Conservation (phyloP, 805 yeast species). For the Kuraishia borneana region DNA sequence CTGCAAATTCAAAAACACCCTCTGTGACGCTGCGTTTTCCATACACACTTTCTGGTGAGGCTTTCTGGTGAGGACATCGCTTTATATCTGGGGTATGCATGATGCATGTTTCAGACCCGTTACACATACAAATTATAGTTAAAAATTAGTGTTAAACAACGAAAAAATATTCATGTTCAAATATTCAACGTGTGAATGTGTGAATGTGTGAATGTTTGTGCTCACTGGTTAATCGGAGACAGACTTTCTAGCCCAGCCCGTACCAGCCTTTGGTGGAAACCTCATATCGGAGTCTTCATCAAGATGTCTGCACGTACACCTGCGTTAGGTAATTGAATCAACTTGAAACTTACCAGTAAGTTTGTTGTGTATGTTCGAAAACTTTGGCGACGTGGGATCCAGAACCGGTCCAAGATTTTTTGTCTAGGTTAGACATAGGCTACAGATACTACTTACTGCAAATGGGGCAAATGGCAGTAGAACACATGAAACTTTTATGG, state of each 20-base stretch:
- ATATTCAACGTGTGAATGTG: too few species aligned
- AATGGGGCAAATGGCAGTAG: conserved; percentile 24
- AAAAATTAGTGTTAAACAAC: too few species aligned
- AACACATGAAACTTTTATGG: too few species aligned
- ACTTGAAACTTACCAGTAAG: conserved; percentile 15
- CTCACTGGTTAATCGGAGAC: conserved; percentile 9
- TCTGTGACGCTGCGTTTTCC: too few species aligned
- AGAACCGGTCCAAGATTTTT: conserved; percentile 58
- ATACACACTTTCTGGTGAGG: too few species aligned
- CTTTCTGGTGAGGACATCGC: too few species aligned
- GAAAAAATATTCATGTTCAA: too few species aligned
- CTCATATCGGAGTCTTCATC: conserved; percentile 25
- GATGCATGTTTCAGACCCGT: too few species aligned
- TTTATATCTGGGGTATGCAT: too few species aligned
- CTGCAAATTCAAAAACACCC: conserved; percentile 32
- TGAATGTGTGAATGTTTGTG: too few species aligned
- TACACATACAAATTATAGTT: too few species aligned
- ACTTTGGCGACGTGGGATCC: conserved; percentile 42
- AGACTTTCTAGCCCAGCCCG: conserved; percentile 37
- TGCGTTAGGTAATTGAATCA: conserved; percentile 6
- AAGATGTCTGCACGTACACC: conserved; percentile 45
- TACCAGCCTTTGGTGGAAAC: conserved; percentile 55
- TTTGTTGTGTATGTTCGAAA: conserved; percentile 38
- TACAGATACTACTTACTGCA: conserved; percentile 12
- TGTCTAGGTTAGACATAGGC: conserved; percentile 15